phyloP scores from a whole-genome alignment of 305 asterid species.

The Fraxinus angustifolia region DNA sequence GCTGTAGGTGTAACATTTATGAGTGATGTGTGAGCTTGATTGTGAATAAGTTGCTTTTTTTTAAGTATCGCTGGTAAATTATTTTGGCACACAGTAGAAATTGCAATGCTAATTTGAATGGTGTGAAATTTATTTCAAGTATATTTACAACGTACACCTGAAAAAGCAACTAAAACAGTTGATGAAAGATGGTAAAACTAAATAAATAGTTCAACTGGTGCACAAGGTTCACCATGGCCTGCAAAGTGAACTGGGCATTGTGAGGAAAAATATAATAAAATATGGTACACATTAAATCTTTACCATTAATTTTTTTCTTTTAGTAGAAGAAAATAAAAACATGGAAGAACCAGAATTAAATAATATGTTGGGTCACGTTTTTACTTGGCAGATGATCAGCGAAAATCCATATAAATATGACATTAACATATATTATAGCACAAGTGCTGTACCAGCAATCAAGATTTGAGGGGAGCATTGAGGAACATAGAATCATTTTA shows the following conservation, averaged over 20 bases:
- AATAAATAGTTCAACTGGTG: background rate
- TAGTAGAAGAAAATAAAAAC: background rate
- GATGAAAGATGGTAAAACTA: background rate
- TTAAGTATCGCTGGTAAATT: background rate
- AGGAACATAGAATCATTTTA: background rate
- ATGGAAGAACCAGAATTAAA: background rate
- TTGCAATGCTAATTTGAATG: background rate
- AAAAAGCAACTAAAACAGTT: background rate
- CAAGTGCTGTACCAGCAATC: background rate
- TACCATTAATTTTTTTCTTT: background rate
- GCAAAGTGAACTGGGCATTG: slow-evolving; percentile 1
- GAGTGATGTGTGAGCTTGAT: background rate
- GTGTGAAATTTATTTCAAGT: background rate
- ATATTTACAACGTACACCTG: background rate
- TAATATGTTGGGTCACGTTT: background rate
- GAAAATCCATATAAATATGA: background rate
- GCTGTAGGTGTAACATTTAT: background rate
- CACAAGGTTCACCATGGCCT: background rate
- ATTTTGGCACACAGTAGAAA: background rate
- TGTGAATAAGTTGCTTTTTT: background rate
- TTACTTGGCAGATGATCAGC: background rate
- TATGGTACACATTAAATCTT: background rate
- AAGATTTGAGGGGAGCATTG: background rate
- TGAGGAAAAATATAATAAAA: background rate
- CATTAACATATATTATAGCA: background rate